phyloP scores from a whole-genome alignment of 768 basidiomycete species.

The Boletus rubescentipes region DNA sequence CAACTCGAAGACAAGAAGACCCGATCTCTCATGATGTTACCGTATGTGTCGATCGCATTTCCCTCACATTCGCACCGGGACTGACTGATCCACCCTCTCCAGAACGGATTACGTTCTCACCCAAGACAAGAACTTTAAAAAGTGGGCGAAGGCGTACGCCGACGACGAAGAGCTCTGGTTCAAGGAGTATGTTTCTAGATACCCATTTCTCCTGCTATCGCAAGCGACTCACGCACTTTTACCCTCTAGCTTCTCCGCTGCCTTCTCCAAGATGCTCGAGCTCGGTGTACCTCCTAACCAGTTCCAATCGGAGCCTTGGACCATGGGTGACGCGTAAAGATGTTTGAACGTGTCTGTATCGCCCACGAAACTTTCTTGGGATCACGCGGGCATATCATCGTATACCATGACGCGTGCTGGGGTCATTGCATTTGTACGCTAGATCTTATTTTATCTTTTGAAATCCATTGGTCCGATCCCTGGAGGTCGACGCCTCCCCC shows the following conservation, averaged over 20 bases:
- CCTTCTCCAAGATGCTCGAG: conserved; percentile 79
- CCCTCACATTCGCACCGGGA: not conserved
- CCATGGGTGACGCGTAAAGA: conserved; percentile 39
- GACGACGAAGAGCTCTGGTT: conserved; percentile 85
- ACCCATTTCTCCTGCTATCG: not conserved
- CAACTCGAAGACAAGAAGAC: conserved; percentile 94
- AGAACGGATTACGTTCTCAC: conserved; percentile 87
- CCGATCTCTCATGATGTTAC: conserved; percentile 90
- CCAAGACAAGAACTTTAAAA: conserved; percentile 92
- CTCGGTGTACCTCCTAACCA: conserved; percentile 88
- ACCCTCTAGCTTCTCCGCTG: conserved; percentile 71
- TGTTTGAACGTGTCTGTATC: too few relatives aligned
- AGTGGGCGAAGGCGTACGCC: conserved; percentile 84
- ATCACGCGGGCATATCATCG: not conserved
- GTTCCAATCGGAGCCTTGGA: conserved; percentile 77
- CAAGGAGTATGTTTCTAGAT: conserved; percentile 70
- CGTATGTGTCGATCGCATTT: conserved; percentile 49
- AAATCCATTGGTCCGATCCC: too few relatives aligned
- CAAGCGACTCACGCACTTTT: not conserved
- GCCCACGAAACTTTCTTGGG: too few relatives aligned
- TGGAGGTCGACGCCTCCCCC: too few relatives aligned
- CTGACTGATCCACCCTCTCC: not conserved
- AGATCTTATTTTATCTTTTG: not conserved
- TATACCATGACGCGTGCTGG: not conserved
- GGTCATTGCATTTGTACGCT: not conserved